A percentile compares a stretch with the other conserved stretches of the same genome.
Conservation (phyloP, 2,329 filamentous ascomycete genomes). For the Fusarium drepaniforme region DNA sequence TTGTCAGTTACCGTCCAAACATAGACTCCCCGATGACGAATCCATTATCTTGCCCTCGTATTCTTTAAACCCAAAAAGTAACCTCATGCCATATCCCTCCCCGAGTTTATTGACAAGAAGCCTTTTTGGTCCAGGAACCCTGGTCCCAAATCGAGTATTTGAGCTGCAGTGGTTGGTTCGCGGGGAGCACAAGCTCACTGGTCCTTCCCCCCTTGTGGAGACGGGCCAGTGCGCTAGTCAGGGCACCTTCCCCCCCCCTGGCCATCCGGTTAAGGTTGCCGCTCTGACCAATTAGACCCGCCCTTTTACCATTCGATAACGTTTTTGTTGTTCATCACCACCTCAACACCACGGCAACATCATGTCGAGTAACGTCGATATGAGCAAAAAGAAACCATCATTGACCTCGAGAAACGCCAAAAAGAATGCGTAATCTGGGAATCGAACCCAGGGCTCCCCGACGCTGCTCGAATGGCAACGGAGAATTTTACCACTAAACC, state of each 20-base stretch:
- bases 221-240: constrained; percentile 27
- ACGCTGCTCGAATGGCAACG: constrained; percentile 26
- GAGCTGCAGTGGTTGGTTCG: neutral
- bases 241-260: constrained; percentile 25
- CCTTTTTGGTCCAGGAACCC: neutral
- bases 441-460: constrained; percentile 30
- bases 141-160: neutral
- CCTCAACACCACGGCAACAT: neutral
- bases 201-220: neutral
- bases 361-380: neutral
- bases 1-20: neutral
- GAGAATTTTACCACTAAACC: constrained; percentile 35
- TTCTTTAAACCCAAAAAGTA: neutral
- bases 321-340: neutral
- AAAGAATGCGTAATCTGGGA: constrained; percentile 27
- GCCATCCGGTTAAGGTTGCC: neutral
- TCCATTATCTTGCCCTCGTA: neutral
- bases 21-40: constrained; percentile 1
- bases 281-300: constrained; percentile 16
- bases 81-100: neutral
- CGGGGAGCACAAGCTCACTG: neutral
- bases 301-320: constrained; percentile 21
- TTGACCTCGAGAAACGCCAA: neutral
- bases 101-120: constrained; percentile 4
- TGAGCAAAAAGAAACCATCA: neutral